phyloP scores from a whole-genome alignment of 352 stramenopile species.

The Phytopythium ostracodes region DNA sequence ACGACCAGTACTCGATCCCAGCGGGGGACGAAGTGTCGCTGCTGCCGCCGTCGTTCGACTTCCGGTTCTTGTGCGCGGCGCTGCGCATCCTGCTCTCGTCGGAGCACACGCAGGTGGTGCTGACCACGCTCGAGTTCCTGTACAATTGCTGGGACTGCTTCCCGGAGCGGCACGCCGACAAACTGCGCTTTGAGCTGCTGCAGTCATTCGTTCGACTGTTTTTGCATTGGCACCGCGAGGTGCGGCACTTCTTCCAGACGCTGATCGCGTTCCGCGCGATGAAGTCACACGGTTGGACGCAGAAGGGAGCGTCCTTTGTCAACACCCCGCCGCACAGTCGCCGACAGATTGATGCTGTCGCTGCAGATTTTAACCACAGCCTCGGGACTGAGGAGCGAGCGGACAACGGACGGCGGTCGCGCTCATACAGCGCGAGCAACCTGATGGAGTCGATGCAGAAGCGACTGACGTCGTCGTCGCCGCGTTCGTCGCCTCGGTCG shows the following conservation, averaged over 20 bases:
- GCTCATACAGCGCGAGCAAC: constrained; percentile 83
- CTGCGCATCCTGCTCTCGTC: constrained; percentile 78
- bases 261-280: constrained; percentile 82
- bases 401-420: constrained; percentile 50
- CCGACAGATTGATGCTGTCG: constrained; percentile 84
- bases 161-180: constrained; percentile 83
- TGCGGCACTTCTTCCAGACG: constrained; percentile 85
- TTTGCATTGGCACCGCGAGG: constrained; percentile 86
- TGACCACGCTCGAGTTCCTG: constrained; percentile 85
- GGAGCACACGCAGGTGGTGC: constrained; percentile 83
- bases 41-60: constrained; percentile 84
- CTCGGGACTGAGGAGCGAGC: constrained; percentile 58
- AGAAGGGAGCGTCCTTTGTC: constrained; percentile 83
- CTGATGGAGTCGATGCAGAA: constrained; percentile 82
- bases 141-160: constrained; percentile 91
- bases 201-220: constrained; percentile 79
- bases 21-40: constrained; percentile 83
- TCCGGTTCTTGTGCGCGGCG: constrained; percentile 78
- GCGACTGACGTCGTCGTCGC: constrained; percentile 64
- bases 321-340: constrained; percentile 82
- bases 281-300: constrained; percentile 85
- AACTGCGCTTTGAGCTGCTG: constrained; percentile 77
- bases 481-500: constrained; percentile 56
- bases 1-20: constrained; percentile 87
- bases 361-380: constrained; percentile 82